These are phyloP conservation scores for Jaapia argillacea DNA, from an alignment of 768 basidiomycete genomes.

Conservation along the genomic window DNA sequence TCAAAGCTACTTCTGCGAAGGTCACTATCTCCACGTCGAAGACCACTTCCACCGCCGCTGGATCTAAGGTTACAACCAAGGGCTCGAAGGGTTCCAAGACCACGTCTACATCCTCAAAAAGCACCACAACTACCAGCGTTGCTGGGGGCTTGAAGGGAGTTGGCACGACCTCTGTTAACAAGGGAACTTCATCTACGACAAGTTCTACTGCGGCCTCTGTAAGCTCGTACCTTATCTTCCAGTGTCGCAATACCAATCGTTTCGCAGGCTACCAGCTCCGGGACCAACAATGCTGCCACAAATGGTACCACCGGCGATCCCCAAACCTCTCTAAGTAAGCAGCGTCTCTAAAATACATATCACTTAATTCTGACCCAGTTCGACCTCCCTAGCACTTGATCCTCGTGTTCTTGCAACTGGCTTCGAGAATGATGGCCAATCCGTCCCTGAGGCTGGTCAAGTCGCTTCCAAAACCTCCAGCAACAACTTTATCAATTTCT, in stretches of 20 bases:
- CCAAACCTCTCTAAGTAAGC: no score
- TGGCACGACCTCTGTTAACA: no score
- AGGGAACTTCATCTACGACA: constrained; percentile 1
- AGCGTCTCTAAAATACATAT: no score
- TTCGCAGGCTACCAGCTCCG: not conserved
- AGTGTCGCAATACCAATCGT: not conserved
- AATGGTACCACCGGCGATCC: not conserved
- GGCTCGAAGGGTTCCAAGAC: no score
- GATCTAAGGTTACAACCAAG: constrained; percentile 30
- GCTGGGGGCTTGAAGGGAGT: no score
- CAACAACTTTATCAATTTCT: constrained; percentile 59
- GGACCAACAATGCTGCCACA: not conserved
- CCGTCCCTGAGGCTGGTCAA: constrained; percentile 33
- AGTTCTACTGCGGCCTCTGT: not conserved
- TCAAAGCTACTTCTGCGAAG: constrained; percentile 5
- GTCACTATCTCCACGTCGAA: constrained; percentile 6
- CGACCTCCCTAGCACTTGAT: constrained; percentile 28
- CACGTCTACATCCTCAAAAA: no score
- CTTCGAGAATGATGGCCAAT: constrained; percentile 40
- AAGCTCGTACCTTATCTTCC: not conserved
- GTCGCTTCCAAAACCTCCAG: constrained; percentile 40
- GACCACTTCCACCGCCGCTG: constrained; percentile 24
- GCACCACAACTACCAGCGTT: no score
- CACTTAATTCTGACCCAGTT: no score
- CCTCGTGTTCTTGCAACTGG: constrained; percentile 37